Conservation (phyloP, 2,329 filamentous ascomycete species). For the Alternaria triticina region DNA sequence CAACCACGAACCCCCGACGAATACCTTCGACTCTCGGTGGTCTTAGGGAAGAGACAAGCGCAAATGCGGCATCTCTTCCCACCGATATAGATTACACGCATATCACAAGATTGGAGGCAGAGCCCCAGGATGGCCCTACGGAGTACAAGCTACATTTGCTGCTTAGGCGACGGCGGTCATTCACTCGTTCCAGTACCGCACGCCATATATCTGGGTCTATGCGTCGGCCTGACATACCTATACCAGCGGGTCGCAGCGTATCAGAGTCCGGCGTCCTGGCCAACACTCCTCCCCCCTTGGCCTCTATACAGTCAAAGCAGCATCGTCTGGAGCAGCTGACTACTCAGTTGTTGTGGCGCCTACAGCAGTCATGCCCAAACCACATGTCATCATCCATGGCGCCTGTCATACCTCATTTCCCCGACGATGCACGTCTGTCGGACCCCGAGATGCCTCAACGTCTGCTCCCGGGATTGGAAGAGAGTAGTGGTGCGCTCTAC, state of each 20-base stretch:
- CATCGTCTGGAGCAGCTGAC: conserved; percentile 88
- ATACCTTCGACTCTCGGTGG: conserved; percentile 16
- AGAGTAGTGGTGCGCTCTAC: conserved; percentile 91
- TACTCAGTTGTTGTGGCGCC: conserved; percentile 90
- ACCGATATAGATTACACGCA: conserved; percentile 34
- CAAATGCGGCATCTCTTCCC: conserved; percentile 2
- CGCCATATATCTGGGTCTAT: conserved; percentile 59
- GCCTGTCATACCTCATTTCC: conserved; percentile 75
- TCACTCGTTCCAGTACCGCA: conserved; percentile 73
- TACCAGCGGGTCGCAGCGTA: conserved; percentile 36
- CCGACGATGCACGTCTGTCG: conserved; percentile 70
- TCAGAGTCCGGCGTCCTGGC: conserved; percentile 38
- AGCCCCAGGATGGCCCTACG: conserved; percentile 91
- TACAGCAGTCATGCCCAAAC: conserved; percentile 93
- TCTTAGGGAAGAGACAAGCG: conserved; percentile 5
- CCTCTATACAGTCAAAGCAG: conserved; percentile 75
- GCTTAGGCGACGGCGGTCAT: conserved; percentile 76
- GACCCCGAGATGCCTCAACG: conserved; percentile 60
- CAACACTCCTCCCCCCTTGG: conserved; percentile 49
- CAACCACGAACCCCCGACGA: conserved; percentile 24
- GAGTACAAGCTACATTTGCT: conserved; percentile 97
- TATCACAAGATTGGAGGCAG: conserved; percentile 80
- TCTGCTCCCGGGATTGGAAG: conserved; percentile 78
- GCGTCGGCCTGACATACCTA: conserved; percentile 49
- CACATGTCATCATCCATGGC: conserved; percentile 81